Conservation (phyloP, 1,284 basidiomycete genomes). For the Ceratobasidium sp. region DNA sequence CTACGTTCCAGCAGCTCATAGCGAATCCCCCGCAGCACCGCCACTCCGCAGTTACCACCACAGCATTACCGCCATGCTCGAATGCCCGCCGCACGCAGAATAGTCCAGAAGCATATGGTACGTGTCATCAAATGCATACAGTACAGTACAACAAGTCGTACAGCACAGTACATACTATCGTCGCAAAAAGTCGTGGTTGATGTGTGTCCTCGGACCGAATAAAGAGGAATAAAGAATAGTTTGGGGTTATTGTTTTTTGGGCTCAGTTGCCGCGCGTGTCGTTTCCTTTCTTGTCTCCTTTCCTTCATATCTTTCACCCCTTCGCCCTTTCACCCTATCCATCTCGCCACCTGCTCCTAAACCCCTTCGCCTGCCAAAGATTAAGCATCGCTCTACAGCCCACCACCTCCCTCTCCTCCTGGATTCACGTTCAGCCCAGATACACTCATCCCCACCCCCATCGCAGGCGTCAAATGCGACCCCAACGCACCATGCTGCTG, state of each 20-base stretch:
- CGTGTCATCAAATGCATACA: too few species aligned
- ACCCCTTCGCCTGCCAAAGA: not conserved
- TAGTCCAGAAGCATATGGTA: too few species aligned
- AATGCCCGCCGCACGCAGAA: too few species aligned
- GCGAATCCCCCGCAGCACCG: too few species aligned
- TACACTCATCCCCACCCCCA: not conserved
- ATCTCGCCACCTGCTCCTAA: not conserved
- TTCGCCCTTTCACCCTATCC: not conserved
- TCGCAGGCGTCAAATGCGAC: not conserved
- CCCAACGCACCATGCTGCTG: too few species aligned
- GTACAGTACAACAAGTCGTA: constrained; percentile 21
- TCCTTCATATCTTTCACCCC: not conserved
- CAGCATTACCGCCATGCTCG: too few species aligned
- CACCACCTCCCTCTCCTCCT: constrained; percentile 43
- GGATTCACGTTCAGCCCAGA: too few species aligned
- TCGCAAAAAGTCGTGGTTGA: constrained; percentile 5
- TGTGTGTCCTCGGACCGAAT: not conserved
- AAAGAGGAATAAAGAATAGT: constrained; percentile 20
- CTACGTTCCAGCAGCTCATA: too few species aligned
- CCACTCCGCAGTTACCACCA: too few species aligned
- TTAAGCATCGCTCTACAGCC: not conserved
- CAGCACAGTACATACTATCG: constrained; percentile 22
- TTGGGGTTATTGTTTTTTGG: not conserved
- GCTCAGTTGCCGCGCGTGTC: not conserved
- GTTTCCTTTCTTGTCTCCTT: not conserved